Evolutionary conservation across 2,329 filamentous ascomycete genomes (phyloP), one percentile per base, ranked within the genome.

Genomic region (Scedosporium apiospermum): DNA sequence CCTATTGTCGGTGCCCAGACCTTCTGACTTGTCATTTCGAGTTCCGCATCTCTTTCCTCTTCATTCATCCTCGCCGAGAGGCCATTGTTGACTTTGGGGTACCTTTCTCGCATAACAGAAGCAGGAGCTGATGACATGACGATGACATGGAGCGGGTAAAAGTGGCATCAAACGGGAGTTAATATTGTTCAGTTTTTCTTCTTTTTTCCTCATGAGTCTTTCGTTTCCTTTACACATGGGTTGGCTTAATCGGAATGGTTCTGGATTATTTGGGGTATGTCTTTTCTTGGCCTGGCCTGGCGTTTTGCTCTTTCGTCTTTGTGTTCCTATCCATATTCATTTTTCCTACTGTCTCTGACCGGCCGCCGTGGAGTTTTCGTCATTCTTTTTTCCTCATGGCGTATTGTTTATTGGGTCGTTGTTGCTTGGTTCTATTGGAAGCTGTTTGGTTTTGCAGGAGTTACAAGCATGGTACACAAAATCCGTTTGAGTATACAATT

Each of bases 1-100:
- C 44, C n/a, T n/a, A 34, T 65, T 65, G 60, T 64, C 63, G 63
- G 62, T 65, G 62, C 60, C 62, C 61, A 61, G 60, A 63, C 26
- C 58, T 60, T 58, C 49, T 64, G 44, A 55, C 9, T 63, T 62
- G 44, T 42, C 51, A 60, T 21, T 49, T 18, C 49, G 27, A n/a
- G 9, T n/a, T 49, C 51, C n/a, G 12, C 46, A 3, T 46, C 46
- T 61, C 44, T 51, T 30, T 23, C 16, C 12, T 38, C 41, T 34
- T 51, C 27, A 23, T 57, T 57, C 27, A 42, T 30, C 27, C 21
- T 53, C 16, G 58, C 18, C n/a, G n/a, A 21, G 44, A 49, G 18
- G 44, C 44, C 44, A 49, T 55, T 14, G 18, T 55, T 55, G 16
- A 49, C 14, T 23, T n/a, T 49, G n/a, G 18, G 51, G 51, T 26